These are phyloP conservation scores for Geotrichum bryndzae DNA, from an alignment of 1,139 yeast species.

Conservation along the genomic window DNA sequence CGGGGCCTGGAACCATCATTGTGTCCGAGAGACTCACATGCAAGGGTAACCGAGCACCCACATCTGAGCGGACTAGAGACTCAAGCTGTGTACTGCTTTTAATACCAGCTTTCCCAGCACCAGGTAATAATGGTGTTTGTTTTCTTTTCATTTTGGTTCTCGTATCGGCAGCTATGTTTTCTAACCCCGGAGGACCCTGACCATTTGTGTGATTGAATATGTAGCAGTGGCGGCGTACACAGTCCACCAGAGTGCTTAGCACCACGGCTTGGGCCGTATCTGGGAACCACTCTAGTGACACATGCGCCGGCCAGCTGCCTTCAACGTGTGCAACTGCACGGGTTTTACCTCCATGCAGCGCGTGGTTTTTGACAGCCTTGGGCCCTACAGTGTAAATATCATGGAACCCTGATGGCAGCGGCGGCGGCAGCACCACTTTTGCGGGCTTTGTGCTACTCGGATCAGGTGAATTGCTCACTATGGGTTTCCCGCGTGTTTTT, in stretches of 20 bases:
- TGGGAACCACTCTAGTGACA: slow-evolving; percentile 33
- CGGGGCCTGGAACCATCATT: slow-evolving; percentile 26
- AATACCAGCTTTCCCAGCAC: background rate
- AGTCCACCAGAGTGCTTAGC: background rate
- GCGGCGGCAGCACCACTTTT: slow-evolving; percentile 9
- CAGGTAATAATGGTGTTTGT: background rate
- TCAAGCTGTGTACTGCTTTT: slow-evolving; percentile 9
- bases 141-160: background rate
- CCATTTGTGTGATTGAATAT: background rate
- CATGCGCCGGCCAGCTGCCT: slow-evolving; percentile 36
- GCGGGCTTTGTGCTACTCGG: background rate
- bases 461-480: background rate
- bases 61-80: slow-evolving; percentile 27
- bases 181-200: background rate
- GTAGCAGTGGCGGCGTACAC: background rate
- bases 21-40: slow-evolving; percentile 35
- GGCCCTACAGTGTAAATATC: slow-evolving; percentile 24
- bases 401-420: slow-evolving; percentile 29
- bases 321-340: slow-evolving; percentile 28
- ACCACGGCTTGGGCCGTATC: background rate
- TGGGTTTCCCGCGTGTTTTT: background rate
- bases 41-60: slow-evolving; percentile 30
- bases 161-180: background rate
- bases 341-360: slow-evolving; percentile 27
- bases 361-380: slow-evolving; percentile 24